Evolutionary conservation across 1,284 basidiomycete species (phyloP).

Genomic region (Pseudomicrostroma phylloplanum): DNA sequence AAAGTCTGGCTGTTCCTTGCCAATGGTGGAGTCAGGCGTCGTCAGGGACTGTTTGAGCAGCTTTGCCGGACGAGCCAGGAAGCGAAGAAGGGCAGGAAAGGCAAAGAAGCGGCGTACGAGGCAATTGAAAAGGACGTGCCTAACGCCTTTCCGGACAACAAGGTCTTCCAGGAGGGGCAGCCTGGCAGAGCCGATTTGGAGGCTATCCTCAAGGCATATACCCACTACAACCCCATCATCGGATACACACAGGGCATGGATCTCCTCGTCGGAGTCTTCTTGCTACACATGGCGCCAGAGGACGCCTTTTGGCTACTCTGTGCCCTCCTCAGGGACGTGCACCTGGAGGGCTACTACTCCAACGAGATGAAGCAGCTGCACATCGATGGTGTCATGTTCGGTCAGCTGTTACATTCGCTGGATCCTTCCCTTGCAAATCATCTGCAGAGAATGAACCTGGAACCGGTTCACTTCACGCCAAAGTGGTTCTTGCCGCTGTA

Average conservation of each 20-base stretch:
- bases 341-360: constrained; percentile 62
- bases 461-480: constrained; percentile 43
- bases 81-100: constrained; percentile 26
- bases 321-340: constrained; percentile 66
- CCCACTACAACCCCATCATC: constrained; percentile 57
- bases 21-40: constrained; percentile 29
- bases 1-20: constrained; percentile 47
- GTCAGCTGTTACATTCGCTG: constrained; percentile 64
- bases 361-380: constrained; percentile 66
- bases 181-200: constrained; percentile 43
- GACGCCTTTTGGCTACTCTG: constrained; percentile 74
- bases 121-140: constrained; percentile 49
- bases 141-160: constrained; percentile 37
- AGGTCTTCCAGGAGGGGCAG: constrained; percentile 33
- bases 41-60: constrained; percentile 41
- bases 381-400: constrained; percentile 72
- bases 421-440: constrained; percentile 56
- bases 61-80: constrained; percentile 34
- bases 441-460: constrained; percentile 34
- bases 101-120: constrained; percentile 35
- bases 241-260: constrained; percentile 61
- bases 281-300: constrained; percentile 77
- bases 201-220: constrained; percentile 46
- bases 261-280: constrained; percentile 67
- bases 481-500: constrained; percentile 58